Conservation (phyloP, 768 basidiomycete species). For the Suillus lakei region DNA sequence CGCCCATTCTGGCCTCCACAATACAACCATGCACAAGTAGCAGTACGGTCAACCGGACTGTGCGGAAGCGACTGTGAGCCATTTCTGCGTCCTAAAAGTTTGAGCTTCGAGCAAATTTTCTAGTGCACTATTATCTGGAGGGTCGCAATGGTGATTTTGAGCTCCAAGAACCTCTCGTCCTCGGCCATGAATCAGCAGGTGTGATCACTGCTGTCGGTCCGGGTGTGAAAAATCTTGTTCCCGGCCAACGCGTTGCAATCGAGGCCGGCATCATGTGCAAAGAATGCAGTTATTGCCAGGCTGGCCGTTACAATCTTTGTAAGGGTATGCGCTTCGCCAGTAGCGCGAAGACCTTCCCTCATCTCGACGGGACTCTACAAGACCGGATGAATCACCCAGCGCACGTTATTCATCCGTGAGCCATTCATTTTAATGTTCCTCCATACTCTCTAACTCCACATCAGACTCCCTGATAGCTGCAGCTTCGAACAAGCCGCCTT, state of each 20-base stretch:
- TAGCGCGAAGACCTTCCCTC: conserved; percentile 90
- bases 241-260: conserved; percentile 90
- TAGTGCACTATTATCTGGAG: conserved; percentile 91
- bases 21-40: conserved; percentile 78
- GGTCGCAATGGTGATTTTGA: conserved; percentile 94
- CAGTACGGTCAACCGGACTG: conserved; percentile 82
- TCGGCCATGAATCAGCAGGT: conserved; percentile 95
- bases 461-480: conserved; percentile 75
- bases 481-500: conserved; percentile 84
- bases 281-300: conserved; percentile 67
- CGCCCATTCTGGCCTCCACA: conserved; percentile 75
- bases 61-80: conserved; percentile 84
- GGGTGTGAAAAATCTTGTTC: conserved; percentile 61
- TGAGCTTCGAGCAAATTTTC: conserved; percentile 4
- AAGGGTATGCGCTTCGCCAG: conserved; percentile 87
- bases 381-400: conserved; percentile 88
- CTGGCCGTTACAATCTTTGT: conserved; percentile 93
- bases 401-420: conserved; percentile 85
- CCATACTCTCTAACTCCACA: conserved; percentile 16
- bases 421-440: conserved; percentile 21
- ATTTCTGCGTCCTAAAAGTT: conserved; percentile 6
- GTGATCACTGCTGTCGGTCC: conserved; percentile 83
- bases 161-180: conserved; percentile 82
- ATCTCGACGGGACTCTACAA: conserved; percentile 91
- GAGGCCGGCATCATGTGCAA: conserved; percentile 93